Conservation (phyloP, 2,329 filamentous ascomycete genomes). For the Diplodia intermedia region DNA sequence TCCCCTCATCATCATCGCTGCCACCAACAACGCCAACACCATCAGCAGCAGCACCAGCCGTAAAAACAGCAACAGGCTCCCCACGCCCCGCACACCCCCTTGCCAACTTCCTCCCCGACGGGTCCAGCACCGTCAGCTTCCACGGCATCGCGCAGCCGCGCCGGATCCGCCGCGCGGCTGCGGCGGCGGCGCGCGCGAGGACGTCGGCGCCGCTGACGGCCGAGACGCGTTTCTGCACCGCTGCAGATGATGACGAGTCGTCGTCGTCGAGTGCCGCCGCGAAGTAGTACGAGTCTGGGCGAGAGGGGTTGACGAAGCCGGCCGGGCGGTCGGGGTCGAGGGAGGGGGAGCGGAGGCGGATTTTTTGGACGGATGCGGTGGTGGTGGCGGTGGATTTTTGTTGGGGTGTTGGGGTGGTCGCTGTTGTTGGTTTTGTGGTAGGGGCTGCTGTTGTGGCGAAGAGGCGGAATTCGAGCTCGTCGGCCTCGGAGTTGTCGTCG, state of each 20-base stretch:
- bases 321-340: neutral
- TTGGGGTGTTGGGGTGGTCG: neutral
- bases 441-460: neutral
- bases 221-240: neutral
- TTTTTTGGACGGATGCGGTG: neutral
- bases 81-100: neutral
- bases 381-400: neutral
- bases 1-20: neutral
- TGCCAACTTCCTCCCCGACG: neutral
- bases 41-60: too few relatives aligned
- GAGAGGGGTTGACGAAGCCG: neutral
- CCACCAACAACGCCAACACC: neutral
- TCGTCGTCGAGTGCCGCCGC: neutral
- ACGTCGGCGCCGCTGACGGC: slow-evolving; percentile 6
- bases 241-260: too few relatives aligned
- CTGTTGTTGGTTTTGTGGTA: neutral
- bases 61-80: neutral
- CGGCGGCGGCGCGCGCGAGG: neutral
- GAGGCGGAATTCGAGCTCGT: slow-evolving; percentile 24
- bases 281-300: slow-evolving; percentile 5
- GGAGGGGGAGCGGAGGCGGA: slow-evolving; percentile 9
- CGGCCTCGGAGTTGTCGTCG: neutral
- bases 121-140: neutral
- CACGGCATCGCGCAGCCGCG: slow-evolving; percentile 2
- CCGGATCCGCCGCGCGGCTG: neutral